These are phyloP conservation scores for Microbotryomycetes sp. DNA, from an alignment of 1,284 basidiomycete species.

Conservation along the genomic window DNA sequence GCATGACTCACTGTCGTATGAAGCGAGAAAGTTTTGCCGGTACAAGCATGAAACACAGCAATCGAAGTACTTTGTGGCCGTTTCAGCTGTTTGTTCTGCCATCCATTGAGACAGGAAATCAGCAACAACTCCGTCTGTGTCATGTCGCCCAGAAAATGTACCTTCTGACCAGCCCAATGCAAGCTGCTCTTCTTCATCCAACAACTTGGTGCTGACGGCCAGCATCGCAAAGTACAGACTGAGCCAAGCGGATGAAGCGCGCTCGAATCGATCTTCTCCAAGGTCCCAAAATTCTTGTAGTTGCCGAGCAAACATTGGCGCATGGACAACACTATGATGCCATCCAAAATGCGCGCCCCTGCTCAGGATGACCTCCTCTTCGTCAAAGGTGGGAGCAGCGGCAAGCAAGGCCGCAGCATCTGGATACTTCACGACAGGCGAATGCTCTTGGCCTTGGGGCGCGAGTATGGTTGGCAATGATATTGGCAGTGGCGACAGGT, in stretches of 20 bases:
- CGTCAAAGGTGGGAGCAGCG: slow-evolving; percentile 8
- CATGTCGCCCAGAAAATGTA: no score
- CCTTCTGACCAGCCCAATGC: not conserved
- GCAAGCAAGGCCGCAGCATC: slow-evolving; percentile 8
- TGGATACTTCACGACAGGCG: slow-evolving; percentile 12
- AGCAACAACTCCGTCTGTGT: no score
- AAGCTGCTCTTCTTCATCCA: slow-evolving; percentile 1
- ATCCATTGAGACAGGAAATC: no score
- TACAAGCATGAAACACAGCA: not conserved
- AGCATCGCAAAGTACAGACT: not conserved
- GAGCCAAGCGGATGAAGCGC: not conserved
- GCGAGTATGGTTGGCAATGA: slow-evolving; percentile 4
- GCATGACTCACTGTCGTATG: not conserved
- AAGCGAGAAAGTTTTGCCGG: not conserved
- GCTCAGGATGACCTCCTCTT: slow-evolving; percentile 15
- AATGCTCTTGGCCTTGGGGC: not conserved
- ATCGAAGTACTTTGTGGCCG: not conserved
- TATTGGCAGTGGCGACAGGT: slow-evolving; percentile 2
- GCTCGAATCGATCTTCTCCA: not conserved
- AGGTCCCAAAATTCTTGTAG: not conserved
- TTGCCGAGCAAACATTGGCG: not conserved
- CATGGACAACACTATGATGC: slow-evolving; percentile 26
- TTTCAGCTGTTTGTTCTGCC: not conserved
- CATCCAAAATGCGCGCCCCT: not conserved
- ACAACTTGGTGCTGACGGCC: not conserved